These are phyloP conservation scores for Thalassiosira mediterranea DNA, from an alignment of 352 stramenopile species.

Conservation along the genomic window DNA sequence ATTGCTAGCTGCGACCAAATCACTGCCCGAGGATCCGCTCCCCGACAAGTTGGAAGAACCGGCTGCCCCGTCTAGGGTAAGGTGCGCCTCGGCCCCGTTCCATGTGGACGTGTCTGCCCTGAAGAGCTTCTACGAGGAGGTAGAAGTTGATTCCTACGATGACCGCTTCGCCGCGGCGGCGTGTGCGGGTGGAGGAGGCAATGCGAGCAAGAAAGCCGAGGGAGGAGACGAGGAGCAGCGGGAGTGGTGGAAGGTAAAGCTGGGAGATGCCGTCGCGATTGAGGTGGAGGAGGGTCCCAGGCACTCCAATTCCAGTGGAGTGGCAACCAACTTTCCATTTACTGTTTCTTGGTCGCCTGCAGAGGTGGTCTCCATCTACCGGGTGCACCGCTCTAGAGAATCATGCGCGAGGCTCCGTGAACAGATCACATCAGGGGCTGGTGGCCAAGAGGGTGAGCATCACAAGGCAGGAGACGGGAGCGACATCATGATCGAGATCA, in stretches of 20 bases:
- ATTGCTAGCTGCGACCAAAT: background rate
- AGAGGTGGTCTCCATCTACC: conserved; percentile 78
- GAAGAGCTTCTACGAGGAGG: conserved; percentile 62
- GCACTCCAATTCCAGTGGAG: background rate
- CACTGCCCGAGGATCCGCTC: background rate
- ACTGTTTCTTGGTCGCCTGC: conserved; percentile 55
- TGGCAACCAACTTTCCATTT: conserved; percentile 43
- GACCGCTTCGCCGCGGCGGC: conserved; percentile 10
- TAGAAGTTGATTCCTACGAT: conserved; percentile 53
- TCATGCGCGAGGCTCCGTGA: conserved; percentile 39
- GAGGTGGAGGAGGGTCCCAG: conserved; percentile 41
- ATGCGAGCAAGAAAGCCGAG: too few species aligned
- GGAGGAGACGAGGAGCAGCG: background rate
- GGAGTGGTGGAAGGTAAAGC: conserved; percentile 49
- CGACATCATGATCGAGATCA: conserved; percentile 66
- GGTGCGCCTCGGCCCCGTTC: conserved; percentile 37
- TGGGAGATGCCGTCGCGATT: conserved; percentile 68
- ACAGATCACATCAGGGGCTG: too few species aligned
- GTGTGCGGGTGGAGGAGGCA: too few species aligned
- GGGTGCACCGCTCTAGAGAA: conserved; percentile 49
- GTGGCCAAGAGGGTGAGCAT: too few species aligned
- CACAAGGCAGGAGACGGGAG: too few species aligned
- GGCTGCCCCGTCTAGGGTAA: conserved; percentile 6
- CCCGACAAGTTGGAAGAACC: background rate
- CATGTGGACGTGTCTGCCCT: conserved; percentile 62